Evolutionary conservation across 2,329 filamentous ascomycete species (phyloP).

Genomic region (Colletotrichum camelliae): DNA sequence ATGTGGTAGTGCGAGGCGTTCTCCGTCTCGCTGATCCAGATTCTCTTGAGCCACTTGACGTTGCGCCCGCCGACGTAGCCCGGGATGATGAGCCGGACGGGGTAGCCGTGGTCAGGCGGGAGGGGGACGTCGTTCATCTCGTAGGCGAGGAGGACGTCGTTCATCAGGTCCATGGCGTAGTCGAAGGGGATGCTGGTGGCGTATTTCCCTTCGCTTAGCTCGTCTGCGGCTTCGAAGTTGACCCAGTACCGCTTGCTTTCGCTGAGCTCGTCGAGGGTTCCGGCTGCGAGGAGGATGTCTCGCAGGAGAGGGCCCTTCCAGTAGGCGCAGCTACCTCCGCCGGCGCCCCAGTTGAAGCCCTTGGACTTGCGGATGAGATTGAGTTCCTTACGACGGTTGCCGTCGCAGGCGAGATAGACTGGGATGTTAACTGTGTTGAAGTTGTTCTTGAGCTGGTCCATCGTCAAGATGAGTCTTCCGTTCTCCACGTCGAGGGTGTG

Average conservation of each 20-base stretch:
- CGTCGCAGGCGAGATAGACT: conserved; percentile 52
- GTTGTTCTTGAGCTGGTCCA: conserved; percentile 47
- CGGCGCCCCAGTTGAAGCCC: conserved; percentile 53
- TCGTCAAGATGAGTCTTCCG: conserved; percentile 41
- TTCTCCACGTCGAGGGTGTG: conserved; percentile 50
- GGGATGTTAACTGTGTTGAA: conserved; percentile 54
- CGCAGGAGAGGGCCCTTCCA: conserved; percentile 53
- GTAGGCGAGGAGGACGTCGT: conserved; percentile 54
- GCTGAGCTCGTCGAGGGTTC: conserved; percentile 28
- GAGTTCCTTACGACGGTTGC: conserved; percentile 56
- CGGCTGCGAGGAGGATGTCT: conserved; percentile 48
- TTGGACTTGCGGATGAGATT: conserved; percentile 54
- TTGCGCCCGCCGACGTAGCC: conserved; percentile 48
- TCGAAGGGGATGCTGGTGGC: conserved; percentile 51
- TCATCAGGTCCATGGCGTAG: conserved; percentile 51
- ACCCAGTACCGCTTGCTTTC: conserved; percentile 40
- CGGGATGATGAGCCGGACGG: conserved; percentile 44
- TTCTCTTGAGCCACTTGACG: conserved; percentile 52
- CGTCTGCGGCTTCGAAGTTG: conserved; percentile 55
- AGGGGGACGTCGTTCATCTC: conserved; percentile 51
- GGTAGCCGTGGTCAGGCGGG: conserved; percentile 51
- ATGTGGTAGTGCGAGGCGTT: conserved; percentile 53
- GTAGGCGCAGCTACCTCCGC: conserved; percentile 52
- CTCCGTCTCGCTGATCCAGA: conserved; percentile 47
- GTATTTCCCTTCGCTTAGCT: conserved; percentile 51